These are phyloP conservation scores for Amanita molliuscula DNA, from an alignment of 768 basidiomycete genomes.

Conservation along the genomic window DNA sequence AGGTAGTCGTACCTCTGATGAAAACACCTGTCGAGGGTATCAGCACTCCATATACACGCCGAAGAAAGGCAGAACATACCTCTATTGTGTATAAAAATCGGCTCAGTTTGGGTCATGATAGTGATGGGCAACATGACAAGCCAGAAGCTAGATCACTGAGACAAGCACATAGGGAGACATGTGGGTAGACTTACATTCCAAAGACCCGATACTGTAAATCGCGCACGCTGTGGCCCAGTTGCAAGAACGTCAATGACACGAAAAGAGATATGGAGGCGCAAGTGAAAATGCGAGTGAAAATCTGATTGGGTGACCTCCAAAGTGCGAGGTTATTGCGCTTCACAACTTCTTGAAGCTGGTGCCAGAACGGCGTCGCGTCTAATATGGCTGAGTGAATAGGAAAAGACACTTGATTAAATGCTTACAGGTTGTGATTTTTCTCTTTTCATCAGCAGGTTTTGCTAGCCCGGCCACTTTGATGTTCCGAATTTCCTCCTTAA, in stretches of 20 bases:
- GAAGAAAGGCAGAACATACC: slow-evolving; percentile 15
- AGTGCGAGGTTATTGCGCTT: slow-evolving; percentile 58
- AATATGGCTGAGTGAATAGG: not conserved
- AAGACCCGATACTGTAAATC: slow-evolving; percentile 78
- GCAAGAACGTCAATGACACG: slow-evolving; percentile 72
- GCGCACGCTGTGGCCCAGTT: slow-evolving; percentile 50
- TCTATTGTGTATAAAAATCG: slow-evolving; percentile 71
- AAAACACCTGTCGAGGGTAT: slow-evolving; percentile 22
- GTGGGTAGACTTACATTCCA: slow-evolving; percentile 41
- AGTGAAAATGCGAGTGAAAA: slow-evolving; percentile 74
- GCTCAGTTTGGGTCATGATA: slow-evolving; percentile 74
- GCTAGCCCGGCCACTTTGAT: too few species aligned
- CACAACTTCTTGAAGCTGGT: slow-evolving; percentile 63
- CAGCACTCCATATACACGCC: not conserved
- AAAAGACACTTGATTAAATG: not conserved
- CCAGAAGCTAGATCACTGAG: slow-evolving; percentile 40
- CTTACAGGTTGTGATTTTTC: too few species aligned
- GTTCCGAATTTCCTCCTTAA: too few species aligned
- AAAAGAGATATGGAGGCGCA: slow-evolving; percentile 62
- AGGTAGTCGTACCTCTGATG: slow-evolving; percentile 17
- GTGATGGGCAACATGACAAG: slow-evolving; percentile 59
- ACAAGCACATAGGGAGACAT: not conserved
- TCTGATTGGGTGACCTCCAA: slow-evolving; percentile 81
- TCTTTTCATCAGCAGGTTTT: too few species aligned
- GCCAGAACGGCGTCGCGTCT: slow-evolving; percentile 70